phyloP scores from a whole-genome alignment of 176 grass and related monocot genomes.

The Dactylis glomerata region DNA sequence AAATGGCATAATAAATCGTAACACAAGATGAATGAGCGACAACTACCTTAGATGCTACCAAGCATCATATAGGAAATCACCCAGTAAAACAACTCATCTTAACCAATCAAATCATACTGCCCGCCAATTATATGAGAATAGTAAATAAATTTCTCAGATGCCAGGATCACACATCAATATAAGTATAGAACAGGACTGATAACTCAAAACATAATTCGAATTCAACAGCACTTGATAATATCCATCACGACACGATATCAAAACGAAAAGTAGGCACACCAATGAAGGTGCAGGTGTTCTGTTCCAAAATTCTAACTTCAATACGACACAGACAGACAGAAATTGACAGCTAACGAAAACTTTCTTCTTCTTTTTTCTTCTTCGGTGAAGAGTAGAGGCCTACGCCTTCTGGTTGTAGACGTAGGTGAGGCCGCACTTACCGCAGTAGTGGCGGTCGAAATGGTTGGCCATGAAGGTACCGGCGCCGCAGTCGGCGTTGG shows the following conservation, averaged over 20 bases:
- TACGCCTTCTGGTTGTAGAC: slow-evolving; percentile 67
- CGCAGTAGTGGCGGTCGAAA: slow-evolving; percentile 79
- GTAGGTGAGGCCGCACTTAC: slow-evolving; percentile 78
- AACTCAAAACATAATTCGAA: slow-evolving; percentile 29
- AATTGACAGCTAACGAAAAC: slow-evolving; percentile 10
- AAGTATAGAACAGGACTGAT: not conserved
- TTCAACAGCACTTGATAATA: slow-evolving; percentile 20
- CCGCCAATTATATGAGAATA: not conserved
- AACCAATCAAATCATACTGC: not conserved
- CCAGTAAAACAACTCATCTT: not conserved
- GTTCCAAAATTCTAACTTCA: slow-evolving; percentile 27
- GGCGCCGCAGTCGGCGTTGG: slow-evolving; percentile 64
- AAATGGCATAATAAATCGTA: too few species aligned
- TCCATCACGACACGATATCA: slow-evolving; percentile 4
- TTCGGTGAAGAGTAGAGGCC: not conserved
- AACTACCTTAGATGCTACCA: not conserved
- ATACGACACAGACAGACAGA: not conserved
- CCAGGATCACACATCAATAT: not conserved
- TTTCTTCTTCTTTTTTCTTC: not conserved
- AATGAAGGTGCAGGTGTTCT: slow-evolving; percentile 22
- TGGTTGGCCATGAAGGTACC: slow-evolving; percentile 86
- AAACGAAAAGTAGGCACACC: slow-evolving; percentile 24
- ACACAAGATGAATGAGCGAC: too few species aligned
- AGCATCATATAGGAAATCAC: not conserved
- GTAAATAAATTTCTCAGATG: not conserved